Evolutionary conservation across 352 stramenopile genomes (phyloP).

Genomic region (Phytopythium vexans): DNA sequence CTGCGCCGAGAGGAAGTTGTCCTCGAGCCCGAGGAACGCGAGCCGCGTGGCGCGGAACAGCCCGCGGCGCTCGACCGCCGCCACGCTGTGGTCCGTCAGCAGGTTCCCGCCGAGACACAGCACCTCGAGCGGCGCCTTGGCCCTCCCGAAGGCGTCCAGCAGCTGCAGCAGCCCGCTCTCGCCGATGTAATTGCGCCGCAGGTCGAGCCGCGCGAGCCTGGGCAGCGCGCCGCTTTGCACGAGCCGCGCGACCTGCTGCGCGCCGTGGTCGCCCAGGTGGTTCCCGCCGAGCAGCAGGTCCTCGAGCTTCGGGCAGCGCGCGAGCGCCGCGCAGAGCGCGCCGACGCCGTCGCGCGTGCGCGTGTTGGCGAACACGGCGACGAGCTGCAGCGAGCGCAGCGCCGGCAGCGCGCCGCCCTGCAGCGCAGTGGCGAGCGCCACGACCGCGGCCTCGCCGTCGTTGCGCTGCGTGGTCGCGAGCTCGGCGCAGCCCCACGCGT

Average conservation of each 20-base stretch:
- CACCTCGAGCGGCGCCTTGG: conserved; percentile 44
- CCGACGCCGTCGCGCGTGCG: conserved; percentile 41
- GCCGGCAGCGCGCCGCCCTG: conserved; percentile 27
- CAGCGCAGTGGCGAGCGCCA: conserved; percentile 37
- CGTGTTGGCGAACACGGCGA: conserved; percentile 75
- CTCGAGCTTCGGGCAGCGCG: conserved; percentile 40
- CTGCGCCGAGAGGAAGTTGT: conserved; percentile 71
- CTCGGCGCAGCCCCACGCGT: conserved; percentile 61
- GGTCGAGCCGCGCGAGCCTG: conserved; percentile 45
- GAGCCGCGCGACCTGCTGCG: conserved; percentile 38
- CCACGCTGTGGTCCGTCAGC: conserved; percentile 75
- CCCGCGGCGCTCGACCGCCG: conserved; percentile 28
- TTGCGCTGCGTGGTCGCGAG: conserved; percentile 53
- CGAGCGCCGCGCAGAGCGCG: conserved; percentile 38
- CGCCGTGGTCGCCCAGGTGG: conserved; percentile 56
- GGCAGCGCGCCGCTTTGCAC: conserved; percentile 29
- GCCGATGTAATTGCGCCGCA: conserved; percentile 72
- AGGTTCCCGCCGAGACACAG: conserved; percentile 80
- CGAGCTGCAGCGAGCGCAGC: conserved; percentile 56
- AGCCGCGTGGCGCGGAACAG: conserved; percentile 17
- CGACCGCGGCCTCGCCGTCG: conserved; percentile 45
- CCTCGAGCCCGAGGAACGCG: conserved; percentile 72
- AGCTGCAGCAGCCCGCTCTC: conserved; percentile 49
- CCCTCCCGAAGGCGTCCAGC: conserved; percentile 26
- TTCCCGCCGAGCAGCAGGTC: conserved; percentile 67